phyloP scores from a whole-genome alignment of 2,329 filamentous ascomycete genomes.

The Penicillium sp. region DNA sequence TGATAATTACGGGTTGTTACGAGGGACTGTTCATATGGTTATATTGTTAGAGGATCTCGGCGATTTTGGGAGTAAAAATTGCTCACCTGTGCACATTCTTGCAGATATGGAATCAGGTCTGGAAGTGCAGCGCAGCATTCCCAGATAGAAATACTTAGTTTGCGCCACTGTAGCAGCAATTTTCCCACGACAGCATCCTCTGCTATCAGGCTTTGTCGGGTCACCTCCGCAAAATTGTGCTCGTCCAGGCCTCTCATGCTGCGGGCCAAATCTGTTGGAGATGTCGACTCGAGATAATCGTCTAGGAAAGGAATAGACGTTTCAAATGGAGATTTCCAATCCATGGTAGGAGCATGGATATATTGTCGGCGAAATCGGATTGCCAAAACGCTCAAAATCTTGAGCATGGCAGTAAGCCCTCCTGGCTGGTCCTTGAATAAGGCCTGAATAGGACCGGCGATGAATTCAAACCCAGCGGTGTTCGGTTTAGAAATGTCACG shows the following conservation, averaged over 20 bases:
- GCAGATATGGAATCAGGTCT: constrained; percentile 33
- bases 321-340: constrained; percentile 38
- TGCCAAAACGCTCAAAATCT: constrained; percentile 37
- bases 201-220: constrained; percentile 24
- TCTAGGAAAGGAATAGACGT: constrained; percentile 36
- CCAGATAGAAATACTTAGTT: constrained; percentile 35
- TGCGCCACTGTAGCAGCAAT: constrained; percentile 34
- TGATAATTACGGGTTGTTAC: constrained; percentile 36
- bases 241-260: constrained; percentile 34
- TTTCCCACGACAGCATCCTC: constrained; percentile 23
- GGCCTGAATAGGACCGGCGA: constrained; percentile 40
- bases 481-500: constrained; percentile 13
- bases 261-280: constrained; percentile 34
- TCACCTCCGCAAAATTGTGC: constrained; percentile 31
- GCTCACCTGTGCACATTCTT: constrained; percentile 39
- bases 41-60: constrained; percentile 3
- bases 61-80: not conserved
- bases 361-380: constrained; percentile 39
- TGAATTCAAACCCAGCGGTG: constrained; percentile 35
- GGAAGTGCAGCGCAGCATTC: constrained; percentile 42
- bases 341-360: constrained; percentile 34
- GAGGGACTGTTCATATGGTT: constrained; percentile 28
- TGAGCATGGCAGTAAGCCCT: constrained; percentile 36
- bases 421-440: constrained; percentile 36
- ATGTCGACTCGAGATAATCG: constrained; percentile 35